Conservation (phyloP, 352 stramenopile genomes). For the Globisporangium cylindrosporum region DNA sequence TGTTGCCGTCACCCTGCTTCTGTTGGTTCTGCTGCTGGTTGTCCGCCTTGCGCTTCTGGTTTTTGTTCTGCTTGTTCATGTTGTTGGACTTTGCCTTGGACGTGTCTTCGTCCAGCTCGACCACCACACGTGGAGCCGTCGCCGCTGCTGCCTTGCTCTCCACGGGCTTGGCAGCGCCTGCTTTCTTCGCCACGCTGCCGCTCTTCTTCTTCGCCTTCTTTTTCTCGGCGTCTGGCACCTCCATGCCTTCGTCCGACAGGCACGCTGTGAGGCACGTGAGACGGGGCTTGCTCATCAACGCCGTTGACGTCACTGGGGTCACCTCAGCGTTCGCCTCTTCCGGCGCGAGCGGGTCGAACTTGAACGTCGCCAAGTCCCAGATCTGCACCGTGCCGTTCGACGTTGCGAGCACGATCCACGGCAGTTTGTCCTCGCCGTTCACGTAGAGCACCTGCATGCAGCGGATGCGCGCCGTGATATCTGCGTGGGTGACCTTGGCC, state of each 20-base stretch:
- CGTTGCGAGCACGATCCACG: slow-evolving; percentile 72
- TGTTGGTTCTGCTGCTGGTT: slow-evolving; percentile 16
- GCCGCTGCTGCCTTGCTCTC: slow-evolving; percentile 22
- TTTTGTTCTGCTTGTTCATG: slow-evolving; percentile 9
- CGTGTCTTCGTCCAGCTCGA: slow-evolving; percentile 48
- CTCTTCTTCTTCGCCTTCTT: slow-evolving; percentile 58
- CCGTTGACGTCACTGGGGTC: slow-evolving; percentile 54
- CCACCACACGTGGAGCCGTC: slow-evolving; percentile 55
- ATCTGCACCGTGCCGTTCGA: slow-evolving; percentile 77
- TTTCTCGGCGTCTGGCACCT: slow-evolving; percentile 16
- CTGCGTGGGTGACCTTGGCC: slow-evolving; percentile 58
- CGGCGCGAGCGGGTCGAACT: slow-evolving; percentile 39
- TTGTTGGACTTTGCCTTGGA: slow-evolving; percentile 3
- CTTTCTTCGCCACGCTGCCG: slow-evolving; percentile 17
- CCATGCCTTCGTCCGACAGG: slow-evolving; percentile 27
- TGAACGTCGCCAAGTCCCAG: slow-evolving; percentile 73
- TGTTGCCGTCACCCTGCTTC: slow-evolving; percentile 19
- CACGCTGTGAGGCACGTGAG: slow-evolving; percentile 76
- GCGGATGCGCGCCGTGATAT: slow-evolving; percentile 69
- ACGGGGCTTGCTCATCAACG: slow-evolving; percentile 67
- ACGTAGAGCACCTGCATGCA: slow-evolving; percentile 74
- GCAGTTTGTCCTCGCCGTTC: slow-evolving; percentile 48
- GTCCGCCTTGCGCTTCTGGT: slow-evolving; percentile 18
- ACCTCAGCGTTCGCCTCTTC: slow-evolving; percentile 60
- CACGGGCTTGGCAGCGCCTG: background rate